Evolutionary conservation across 176 grass and related monocot species (phyloP).

Genomic region (Echinochloa phyllopogon): DNA sequence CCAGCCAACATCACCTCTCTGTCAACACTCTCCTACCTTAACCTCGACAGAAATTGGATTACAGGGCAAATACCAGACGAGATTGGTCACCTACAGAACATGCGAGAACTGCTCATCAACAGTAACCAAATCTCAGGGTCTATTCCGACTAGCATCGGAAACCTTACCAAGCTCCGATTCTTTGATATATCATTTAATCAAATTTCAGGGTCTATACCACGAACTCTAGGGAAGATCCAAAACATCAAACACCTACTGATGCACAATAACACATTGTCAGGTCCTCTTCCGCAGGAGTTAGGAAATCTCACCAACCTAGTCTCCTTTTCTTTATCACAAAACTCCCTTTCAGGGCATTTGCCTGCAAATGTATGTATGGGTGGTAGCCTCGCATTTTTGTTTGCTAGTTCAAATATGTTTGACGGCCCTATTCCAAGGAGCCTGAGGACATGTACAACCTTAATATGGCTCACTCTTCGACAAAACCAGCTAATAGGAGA

Average conservation of each 20-base stretch:
- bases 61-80: too few relatives aligned
- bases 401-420: neutral
- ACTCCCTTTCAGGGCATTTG: constrained; percentile 26
- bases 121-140: constrained; percentile 24
- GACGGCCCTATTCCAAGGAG: constrained; percentile 1
- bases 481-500: neutral
- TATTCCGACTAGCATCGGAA: constrained; percentile 20
- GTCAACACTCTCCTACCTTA: too few relatives aligned
- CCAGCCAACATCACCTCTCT: neutral
- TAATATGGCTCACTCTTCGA: neutral
- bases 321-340: neutral
- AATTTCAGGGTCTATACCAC: neutral
- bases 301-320: neutral
- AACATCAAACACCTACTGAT: neutral
- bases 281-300: neutral
- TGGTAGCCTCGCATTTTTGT: neutral
- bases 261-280: neutral
- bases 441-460: constrained; percentile 27
- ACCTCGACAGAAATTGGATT: too few relatives aligned
- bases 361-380: neutral
- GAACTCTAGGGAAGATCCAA: neutral
- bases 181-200: neutral
- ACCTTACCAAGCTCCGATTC: constrained; percentile 13
- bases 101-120: too few relatives aligned
- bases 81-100: too few relatives aligned